Evolutionary conservation across 2,329 filamentous ascomycete genomes (phyloP), one percentile per base, ranked within the genome.

Genomic region (Ophiostoma ulmi): DNA sequence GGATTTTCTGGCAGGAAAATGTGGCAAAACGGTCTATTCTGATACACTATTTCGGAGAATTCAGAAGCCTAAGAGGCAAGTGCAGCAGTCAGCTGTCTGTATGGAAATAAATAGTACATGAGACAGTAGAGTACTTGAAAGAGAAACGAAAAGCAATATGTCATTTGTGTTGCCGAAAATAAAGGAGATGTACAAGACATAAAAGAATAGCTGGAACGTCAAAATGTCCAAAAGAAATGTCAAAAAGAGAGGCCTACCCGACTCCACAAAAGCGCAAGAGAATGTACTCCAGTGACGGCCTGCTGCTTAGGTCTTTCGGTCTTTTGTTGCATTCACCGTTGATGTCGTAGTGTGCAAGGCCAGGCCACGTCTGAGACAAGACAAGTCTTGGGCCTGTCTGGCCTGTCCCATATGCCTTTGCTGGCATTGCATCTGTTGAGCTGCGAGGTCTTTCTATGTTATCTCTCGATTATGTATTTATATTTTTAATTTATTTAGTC

Each of bases 351-450:
- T 65, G 10, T 39, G 36, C 63, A 39, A 39, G 35, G 36, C 36
- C 63, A 65, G 63, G 35, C 35, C 61, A 36, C 35, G 36, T 65
- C 63, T 39, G 35, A 65, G 63, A 65, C 63, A 39, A 20, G 13
- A 20, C 36, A 39, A 58, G 52, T 26, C 52, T 22, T 26, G 22
- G n/a, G 52, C n/a, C 31, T 58, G n/a, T 22, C 31, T 26, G 52
- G 52, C 52, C 52, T 58, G 52, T 22, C 52, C 52, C n/a, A 22
- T 26, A 26, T 58, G 52, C 22, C 36, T 38, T 38, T 38, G 61
- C 36, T 39, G 38, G 35, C 63, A 13, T 22, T 65, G 36, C 61
- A 65, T 39, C 36, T 65, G 63, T 65, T 65, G 63, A 39, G 63
- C 63, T 65, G 63, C 63, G n/a, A 17, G 13, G 52, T 58, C 52